These are phyloP conservation scores for Alternaria postmessia DNA, from an alignment of 2,329 filamentous ascomycete genomes.

Conservation along the genomic window DNA sequence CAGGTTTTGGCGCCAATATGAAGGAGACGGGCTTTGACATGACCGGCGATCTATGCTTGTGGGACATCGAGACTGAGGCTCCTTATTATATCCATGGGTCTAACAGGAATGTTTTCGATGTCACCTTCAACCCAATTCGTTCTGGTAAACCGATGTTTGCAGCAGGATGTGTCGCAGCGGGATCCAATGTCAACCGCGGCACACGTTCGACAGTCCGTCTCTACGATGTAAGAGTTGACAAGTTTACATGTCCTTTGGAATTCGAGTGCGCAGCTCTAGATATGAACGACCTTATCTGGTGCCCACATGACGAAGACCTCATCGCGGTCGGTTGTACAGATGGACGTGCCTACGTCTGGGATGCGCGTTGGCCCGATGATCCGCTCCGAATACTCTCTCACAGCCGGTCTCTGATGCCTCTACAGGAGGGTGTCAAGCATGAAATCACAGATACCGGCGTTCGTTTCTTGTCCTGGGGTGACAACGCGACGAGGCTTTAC, in stretches of 20 bases:
- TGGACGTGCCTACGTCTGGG: conserved; percentile 68
- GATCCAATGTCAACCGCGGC: conserved; percentile 46
- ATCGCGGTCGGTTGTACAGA: conserved; percentile 68
- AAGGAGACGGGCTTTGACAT: conserved; percentile 46
- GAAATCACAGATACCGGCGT: conserved; percentile 67
- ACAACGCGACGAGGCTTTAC: conserved; percentile 61
- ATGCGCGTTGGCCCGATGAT: conserved; percentile 57
- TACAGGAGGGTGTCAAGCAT: conserved; percentile 53
- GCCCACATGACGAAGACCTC: conserved; percentile 59
- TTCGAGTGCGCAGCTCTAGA: conserved; percentile 67
- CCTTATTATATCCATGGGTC: conserved; percentile 56
- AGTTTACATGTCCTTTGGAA: conserved; percentile 50
- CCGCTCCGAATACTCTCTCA: conserved; percentile 62
- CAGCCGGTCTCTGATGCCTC: conserved; percentile 59
- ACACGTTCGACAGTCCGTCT: conserved; percentile 62
- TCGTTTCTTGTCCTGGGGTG: conserved; percentile 65
- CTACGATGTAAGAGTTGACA: conserved; percentile 54
- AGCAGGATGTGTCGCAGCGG: conserved; percentile 59
- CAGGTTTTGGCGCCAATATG: conserved; percentile 60
- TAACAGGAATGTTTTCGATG: conserved; percentile 65
- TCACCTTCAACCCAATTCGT: conserved; percentile 62
- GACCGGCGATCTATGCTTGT: conserved; percentile 63
- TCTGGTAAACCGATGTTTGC: conserved; percentile 57
- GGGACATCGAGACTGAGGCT: conserved; percentile 57
- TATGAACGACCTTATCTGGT: conserved; percentile 67